A percentile compares a stretch with the other conserved stretches of the same genome.
Conservation (phyloP, 306 rosid genomes). For the Potentilla sterilis region DNA sequence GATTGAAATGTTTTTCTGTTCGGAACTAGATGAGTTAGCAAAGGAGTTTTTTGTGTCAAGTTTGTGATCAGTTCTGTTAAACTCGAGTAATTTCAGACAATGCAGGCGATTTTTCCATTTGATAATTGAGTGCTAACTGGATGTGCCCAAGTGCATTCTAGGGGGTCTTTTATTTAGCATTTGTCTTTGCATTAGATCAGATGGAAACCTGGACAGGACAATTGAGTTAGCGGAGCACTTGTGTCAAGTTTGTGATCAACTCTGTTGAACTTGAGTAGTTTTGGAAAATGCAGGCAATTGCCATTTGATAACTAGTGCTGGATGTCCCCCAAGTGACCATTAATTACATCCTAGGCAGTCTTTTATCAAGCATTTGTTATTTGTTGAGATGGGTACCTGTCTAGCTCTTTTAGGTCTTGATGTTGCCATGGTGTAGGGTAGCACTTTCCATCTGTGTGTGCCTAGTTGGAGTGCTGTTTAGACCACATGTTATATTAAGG, state of each 20-base stretch:
- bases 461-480: slow-evolving; percentile 1
- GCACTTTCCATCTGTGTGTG: neutral
- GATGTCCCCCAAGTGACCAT: neutral
- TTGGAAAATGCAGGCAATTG: neutral
- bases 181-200: too few species aligned
- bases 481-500: neutral
- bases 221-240: neutral
- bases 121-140: too few species aligned
- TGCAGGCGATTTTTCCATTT: too few species aligned
- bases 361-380: neutral
- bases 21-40: too few species aligned
- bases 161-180: too few species aligned
- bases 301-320: too few species aligned
- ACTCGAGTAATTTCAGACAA: too few species aligned
- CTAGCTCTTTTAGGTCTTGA: neutral
- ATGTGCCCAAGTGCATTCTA: too few species aligned
- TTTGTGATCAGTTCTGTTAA: too few species aligned
- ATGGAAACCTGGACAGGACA: too few species aligned
- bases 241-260: neutral
- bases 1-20: too few species aligned
- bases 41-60: too few species aligned
- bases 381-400: neutral
- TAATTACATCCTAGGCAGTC: neutral
- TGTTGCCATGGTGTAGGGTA: neutral
- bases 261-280: neutral